These are phyloP conservation scores for Echites panduratus DNA, from an alignment of 257 asterid species.

Conservation along the genomic window DNA sequence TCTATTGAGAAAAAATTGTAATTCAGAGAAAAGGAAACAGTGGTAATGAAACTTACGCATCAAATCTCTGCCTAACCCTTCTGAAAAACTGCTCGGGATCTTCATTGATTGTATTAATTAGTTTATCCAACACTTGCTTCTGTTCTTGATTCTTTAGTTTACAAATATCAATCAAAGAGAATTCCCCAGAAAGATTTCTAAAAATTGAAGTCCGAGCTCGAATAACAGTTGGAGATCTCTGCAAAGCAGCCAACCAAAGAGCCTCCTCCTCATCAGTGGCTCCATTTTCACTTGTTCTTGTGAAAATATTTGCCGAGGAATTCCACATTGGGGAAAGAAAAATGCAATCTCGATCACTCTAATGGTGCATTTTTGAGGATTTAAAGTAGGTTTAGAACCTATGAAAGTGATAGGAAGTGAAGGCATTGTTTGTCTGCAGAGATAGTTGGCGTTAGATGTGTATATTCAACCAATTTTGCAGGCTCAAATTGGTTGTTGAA, in stretches of 20 bases:
- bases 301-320: slow-evolving; percentile 26
- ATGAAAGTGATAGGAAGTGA: neutral
- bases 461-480: slow-evolving; percentile 41
- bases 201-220: slow-evolving; percentile 54
- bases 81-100: slow-evolving; percentile 50
- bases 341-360: neutral
- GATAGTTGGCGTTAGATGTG: slow-evolving; percentile 32
- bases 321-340: slow-evolving; percentile 21
- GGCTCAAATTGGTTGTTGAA: slow-evolving; percentile 34
- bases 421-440: slow-evolving; percentile 7
- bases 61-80: slow-evolving; percentile 74
- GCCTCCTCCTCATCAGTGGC: slow-evolving; percentile 51
- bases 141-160: slow-evolving; percentile 41
- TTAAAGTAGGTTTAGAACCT: slow-evolving; percentile 24
- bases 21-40: too few species aligned
- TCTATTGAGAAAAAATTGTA: too few species aligned
- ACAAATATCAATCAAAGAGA: slow-evolving; percentile 55
- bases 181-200: slow-evolving; percentile 44
- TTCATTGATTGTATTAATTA: slow-evolving; percentile 44
- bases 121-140: slow-evolving; percentile 48
- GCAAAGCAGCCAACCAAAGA: slow-evolving; percentile 56
- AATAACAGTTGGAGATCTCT: slow-evolving; percentile 62
- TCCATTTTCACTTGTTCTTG: slow-evolving; percentile 24
- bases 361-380: slow-evolving; percentile 15
- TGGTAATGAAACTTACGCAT: slow-evolving; percentile 43